Evolutionary conservation across 1,139 yeast genomes (phyloP).

Genomic region (Candida neerlandica): DNA sequence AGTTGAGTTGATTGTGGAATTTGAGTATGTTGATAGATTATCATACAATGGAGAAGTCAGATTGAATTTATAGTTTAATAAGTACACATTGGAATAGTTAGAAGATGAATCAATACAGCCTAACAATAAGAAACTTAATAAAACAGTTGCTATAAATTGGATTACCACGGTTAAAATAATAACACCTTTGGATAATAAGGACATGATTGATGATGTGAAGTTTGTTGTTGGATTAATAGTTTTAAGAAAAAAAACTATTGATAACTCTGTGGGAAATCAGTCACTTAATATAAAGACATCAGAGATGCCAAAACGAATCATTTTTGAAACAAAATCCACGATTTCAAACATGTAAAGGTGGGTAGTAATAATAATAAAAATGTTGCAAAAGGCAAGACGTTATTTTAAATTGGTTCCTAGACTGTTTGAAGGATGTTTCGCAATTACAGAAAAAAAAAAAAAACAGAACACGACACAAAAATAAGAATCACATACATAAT

Average conservation of each 20-base stretch:
- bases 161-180: constrained; percentile 21
- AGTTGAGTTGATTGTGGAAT: constrained; percentile 11
- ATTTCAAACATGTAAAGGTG: too few relatives aligned
- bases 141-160: constrained; percentile 40
- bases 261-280: not conserved
- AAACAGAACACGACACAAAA: not conserved
- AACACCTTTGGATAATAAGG: constrained; percentile 10
- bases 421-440: constrained; percentile 1
- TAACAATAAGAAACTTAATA: constrained; percentile 52
- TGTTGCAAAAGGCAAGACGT: not conserved
- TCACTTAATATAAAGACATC: not conserved
- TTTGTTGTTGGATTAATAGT: not conserved
- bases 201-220: not conserved
- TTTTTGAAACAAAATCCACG: not conserved
- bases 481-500: not conserved
- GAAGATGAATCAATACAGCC: constrained; percentile 48
- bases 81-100: constrained; percentile 48
- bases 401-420: not conserved
- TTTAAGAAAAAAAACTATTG: not conserved
- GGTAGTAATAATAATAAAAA: not conserved
- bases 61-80: constrained; percentile 51
- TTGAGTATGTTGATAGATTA: constrained; percentile 3
- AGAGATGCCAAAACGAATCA: not conserved
- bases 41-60: constrained; percentile 21
- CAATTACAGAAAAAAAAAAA: constrained; percentile 1